These are phyloP conservation scores for Helianthus annuus DNA, from an alignment of 129 eudicot genomes.

Conservation along the genomic window DNA sequence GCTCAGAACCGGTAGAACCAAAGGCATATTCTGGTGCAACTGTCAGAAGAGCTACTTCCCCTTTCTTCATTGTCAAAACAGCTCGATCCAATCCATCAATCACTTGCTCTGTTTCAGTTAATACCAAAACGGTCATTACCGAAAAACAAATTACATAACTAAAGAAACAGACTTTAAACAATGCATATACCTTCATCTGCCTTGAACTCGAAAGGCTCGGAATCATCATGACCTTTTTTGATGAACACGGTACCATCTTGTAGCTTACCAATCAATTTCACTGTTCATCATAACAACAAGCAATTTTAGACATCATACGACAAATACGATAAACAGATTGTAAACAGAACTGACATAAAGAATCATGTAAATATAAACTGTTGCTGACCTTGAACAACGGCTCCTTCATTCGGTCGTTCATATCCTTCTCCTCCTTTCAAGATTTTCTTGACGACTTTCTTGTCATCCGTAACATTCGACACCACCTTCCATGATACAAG, in stretches of 20 bases:
- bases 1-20: conserved; percentile 71
- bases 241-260: conserved; percentile 76
- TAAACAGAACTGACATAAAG: background rate
- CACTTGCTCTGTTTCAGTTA: conserved; percentile 75
- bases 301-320: conserved; percentile 12
- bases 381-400: conserved; percentile 64
- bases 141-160: background rate
- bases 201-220: conserved; percentile 72
- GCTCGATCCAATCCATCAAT: conserved; percentile 86
- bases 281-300: conserved; percentile 36
- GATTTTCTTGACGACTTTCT: conserved; percentile 86
- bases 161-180: background rate
- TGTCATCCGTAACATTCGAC: conserved; percentile 75
- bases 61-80: conserved; percentile 90
- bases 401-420: conserved; percentile 86
- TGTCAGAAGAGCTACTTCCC: conserved; percentile 71
- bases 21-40: conserved; percentile 84
- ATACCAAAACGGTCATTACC: background rate
- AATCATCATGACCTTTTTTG: conserved; percentile 69
- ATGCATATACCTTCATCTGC: conserved; percentile 71
- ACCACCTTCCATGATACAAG: conserved; percentile 84
- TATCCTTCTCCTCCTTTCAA: conserved; percentile 93
- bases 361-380: background rate
- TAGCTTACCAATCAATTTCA: conserved; percentile 73
- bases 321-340: background rate